A percentile compares a stretch with the other conserved stretches of the same genome.
These are phyloP conservation scores for Plasmodium fragile DNA, from an alignment of 169 alveolate species.

Conservation along the genomic window DNA sequence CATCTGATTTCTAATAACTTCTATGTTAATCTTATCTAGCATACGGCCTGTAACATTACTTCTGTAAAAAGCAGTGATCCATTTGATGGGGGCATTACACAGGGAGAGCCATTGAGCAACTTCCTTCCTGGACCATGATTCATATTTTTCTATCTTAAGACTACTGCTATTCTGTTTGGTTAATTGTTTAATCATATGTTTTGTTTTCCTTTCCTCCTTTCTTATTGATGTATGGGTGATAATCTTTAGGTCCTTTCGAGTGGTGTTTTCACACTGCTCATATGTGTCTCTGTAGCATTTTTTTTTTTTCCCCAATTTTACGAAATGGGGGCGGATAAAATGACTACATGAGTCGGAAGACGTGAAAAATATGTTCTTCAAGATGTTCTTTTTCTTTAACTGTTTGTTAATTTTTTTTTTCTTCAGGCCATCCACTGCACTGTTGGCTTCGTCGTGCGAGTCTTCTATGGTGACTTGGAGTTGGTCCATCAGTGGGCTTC, in stretches of 20 bases:
- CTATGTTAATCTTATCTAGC: conserved; percentile 13
- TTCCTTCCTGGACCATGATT: conserved; percentile 29
- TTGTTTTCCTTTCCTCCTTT: conserved; percentile 6
- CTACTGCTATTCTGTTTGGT: background rate
- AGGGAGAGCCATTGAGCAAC: conserved; percentile 56
- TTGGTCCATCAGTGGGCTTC: background rate
- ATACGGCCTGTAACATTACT: conserved; percentile 30
- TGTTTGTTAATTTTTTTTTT: background rate
- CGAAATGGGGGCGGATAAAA: background rate
- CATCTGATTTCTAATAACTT: conserved; percentile 13
- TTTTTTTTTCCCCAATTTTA: background rate
- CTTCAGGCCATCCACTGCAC: background rate
- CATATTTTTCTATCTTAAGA: conserved; percentile 42
- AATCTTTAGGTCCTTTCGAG: background rate
- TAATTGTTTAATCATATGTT: background rate
- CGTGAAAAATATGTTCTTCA: background rate
- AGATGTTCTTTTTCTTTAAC: background rate
- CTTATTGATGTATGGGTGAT: background rate
- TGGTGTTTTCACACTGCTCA: background rate
- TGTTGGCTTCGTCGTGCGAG: background rate
- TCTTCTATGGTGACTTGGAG: background rate
- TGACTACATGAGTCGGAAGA: conserved; percentile 14
- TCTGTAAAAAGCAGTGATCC: conserved; percentile 34
- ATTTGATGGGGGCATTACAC: conserved; percentile 50
- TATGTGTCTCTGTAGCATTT: background rate